Base-by-base conservation (phyloP, 306 rosid species). In the Glycine latifolia region DNA sequence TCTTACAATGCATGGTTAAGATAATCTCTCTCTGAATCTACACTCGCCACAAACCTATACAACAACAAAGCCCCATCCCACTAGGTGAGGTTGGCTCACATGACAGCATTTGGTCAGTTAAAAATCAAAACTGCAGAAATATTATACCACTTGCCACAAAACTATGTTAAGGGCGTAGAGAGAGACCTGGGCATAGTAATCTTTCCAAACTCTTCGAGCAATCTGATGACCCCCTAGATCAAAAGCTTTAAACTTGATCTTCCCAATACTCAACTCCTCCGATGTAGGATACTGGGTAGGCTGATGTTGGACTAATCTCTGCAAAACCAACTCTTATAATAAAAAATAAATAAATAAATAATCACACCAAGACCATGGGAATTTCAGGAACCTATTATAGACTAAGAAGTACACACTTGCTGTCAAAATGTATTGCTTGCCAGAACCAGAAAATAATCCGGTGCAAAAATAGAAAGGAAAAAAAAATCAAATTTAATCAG, bases 161-260 rank as follows among this genome's bases (percentile, higher is more conserved):
- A 62, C 35, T 12, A 9, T 62, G 56, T 2, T 12, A 1, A 53
- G 39, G 63, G 31, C 31, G 73, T n/a, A 56, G 67, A 26, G 44
- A 73, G 58, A 15, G 66, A 94, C 99, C 99, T 95, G 91, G 15
- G 99, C 93, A 81, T 93, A 93, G 87, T 95, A 93, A 84, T 95
- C 99, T 88, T 91, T 93, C 99, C 97, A 93, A 67, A 95, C 99
- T 82, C 97, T 86, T 9, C 97, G 91, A 81, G 98, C 97, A 75
- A 92, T 88, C 83, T 88, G 97, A 79, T 93, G 98, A 53, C 99
- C 94, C 13, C 97, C 97, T n/a, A 94, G 87, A 86, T 91, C 97
- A 90, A 94, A 94, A 65, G 93, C 97, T 83, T 93, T 95, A 81
- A 95, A 95, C 87, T 93, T 95, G 81, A 95, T 95, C 84, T 91